phyloP scores from a whole-genome alignment of 306 rosid species.

The Vigna hirtella region DNA sequence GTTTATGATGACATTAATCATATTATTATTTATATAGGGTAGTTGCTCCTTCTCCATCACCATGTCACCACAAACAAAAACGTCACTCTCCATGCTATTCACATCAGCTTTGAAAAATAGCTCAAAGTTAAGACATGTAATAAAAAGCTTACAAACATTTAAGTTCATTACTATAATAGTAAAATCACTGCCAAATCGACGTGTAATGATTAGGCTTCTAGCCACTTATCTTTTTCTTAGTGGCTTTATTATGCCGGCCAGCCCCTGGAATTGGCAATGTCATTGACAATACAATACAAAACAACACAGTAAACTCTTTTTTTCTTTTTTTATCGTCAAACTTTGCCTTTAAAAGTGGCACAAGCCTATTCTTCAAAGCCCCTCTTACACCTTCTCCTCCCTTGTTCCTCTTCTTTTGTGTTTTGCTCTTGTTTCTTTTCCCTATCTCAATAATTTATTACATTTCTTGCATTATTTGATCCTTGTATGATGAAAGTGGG shows the following conservation, averaged over 20 bases:
- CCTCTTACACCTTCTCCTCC: conserved; percentile 22
- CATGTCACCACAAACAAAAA: conserved; percentile 31
- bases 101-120: conserved; percentile 26
- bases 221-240: conserved; percentile 52
- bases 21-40: conserved; percentile 41
- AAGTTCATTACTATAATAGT: conserved; percentile 24
- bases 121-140: conserved; percentile 33
- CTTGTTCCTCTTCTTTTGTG: background rate
- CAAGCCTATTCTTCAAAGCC: conserved; percentile 48
- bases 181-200: conserved; percentile 66
- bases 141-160: conserved; percentile 22
- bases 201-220: conserved; percentile 55
- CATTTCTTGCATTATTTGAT: background rate
- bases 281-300: background rate
- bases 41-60: conserved; percentile 57
- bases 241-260: conserved; percentile 85
- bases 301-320: background rate
- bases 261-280: conserved; percentile 42
- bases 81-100: conserved; percentile 22
- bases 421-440: conserved; percentile 2
- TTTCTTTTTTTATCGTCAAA: background rate
- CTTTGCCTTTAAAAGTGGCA: conserved; percentile 55
- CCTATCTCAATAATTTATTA: background rate
- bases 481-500: conserved; percentile 63
- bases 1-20: conserved; percentile 14